These are phyloP conservation scores for Auricularia heimuer DNA, from an alignment of 768 basidiomycete genomes.

Conservation along the genomic window DNA sequence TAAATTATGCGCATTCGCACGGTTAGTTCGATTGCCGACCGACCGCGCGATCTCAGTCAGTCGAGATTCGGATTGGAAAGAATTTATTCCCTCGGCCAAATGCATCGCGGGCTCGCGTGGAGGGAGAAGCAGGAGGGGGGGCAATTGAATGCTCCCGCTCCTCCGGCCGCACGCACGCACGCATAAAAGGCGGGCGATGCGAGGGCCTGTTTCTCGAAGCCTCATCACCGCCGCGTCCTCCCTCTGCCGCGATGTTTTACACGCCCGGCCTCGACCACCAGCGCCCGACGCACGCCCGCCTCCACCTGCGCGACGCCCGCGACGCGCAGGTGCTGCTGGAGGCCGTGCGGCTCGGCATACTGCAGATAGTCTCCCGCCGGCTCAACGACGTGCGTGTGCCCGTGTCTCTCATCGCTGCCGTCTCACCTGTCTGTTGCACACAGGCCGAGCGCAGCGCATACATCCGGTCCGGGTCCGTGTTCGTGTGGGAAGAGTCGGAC, in stretches of 20 bases:
- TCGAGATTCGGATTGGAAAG: not conserved
- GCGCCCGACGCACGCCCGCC: constrained; percentile 52
- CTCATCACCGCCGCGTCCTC: constrained; percentile 2
- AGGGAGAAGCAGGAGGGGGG: too few species aligned
- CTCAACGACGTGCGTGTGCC: constrained; percentile 39
- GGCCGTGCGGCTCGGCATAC: constrained; percentile 45
- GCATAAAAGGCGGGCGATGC: not conserved
- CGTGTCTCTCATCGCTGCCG: not conserved
- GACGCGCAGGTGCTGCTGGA: constrained; percentile 61
- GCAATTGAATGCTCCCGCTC: not conserved
- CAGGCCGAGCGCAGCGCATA: constrained; percentile 36
- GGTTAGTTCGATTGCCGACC: not conserved
- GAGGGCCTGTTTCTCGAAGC: not conserved
- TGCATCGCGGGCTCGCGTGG: not conserved
- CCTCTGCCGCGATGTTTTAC: constrained; percentile 22
- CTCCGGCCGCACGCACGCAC: not conserved
- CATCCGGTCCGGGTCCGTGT: constrained; percentile 52
- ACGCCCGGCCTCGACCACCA: constrained; percentile 38
- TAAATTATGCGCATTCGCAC: not conserved
- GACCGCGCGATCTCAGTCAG: not conserved
- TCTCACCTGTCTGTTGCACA: not conserved
- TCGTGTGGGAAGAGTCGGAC: constrained; percentile 63
- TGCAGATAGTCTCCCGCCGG: constrained; percentile 42
- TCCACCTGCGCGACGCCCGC: constrained; percentile 55
- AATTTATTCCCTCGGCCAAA: not conserved